Evolutionary conservation across 306 rosid genomes (phyloP), one percentile per base, ranked within the genome.

Genomic region (Psophocarpus tetragonolobus): DNA sequence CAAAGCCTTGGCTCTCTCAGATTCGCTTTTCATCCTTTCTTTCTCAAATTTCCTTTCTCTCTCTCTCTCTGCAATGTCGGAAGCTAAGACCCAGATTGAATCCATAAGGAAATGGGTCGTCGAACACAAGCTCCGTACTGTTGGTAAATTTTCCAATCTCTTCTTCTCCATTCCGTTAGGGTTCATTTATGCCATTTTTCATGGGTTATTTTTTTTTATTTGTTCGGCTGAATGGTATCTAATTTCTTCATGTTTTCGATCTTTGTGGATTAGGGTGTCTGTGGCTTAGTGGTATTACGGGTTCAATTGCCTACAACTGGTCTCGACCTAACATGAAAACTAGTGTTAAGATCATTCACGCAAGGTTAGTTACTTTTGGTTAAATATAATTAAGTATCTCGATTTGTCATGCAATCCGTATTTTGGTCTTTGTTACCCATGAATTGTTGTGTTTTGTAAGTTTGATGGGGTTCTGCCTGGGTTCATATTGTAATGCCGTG

Each of bases 231-330:
- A 15, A 47, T 4, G 21, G 29, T 67, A 6, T 30, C 17, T 38
- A 3, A 15, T 30, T 64, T 45, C n/a, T n/a, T n/a, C n/a, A n/a
- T 69, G 1, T 26, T 33, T 66, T 78, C 2, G 42, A 30, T 42
- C 48, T 74, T 13, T 15, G 15, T 42, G 48, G 39, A 80, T 73
- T 60, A 95, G 99, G 99, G 24, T 77, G 80, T 79, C 76, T 95
- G 32, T 95, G 99, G 97, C 94, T 92, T 62, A 88, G 96, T 58
- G 97, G 99, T 72, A 77, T 95, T 8, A 72, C 93, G 23, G 97
- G 97, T 51, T 92, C 99, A 26, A 88, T 92, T 77, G 99, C 97
- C 0, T 95, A 95, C 84, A 91, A 95, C 20, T 95, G 99, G 97
- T 95, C 99, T 80, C 93, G 85, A 57, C 99, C 99, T 29, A 86